Evolutionary conservation across 768 basidiomycete species (phyloP).

Genomic region (Phaeotremella fagi): DNA sequence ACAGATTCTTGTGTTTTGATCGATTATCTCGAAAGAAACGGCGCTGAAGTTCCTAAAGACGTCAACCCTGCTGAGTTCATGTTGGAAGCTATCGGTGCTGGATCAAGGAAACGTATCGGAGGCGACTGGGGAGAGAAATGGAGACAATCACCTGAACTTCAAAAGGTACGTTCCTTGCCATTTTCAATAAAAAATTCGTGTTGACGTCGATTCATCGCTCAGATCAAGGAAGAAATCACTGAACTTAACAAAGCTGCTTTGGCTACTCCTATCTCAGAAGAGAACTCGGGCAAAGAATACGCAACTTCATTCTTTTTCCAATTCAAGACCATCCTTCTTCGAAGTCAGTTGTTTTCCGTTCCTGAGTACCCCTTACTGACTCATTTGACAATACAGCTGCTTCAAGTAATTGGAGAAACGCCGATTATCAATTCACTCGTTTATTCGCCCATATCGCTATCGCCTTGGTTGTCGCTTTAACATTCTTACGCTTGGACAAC

Average conservation of each 20-base stretch:
- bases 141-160: constrained; percentile 64
- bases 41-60: constrained; percentile 60
- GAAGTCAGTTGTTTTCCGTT: constrained; percentile 50
- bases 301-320: constrained; percentile 72
- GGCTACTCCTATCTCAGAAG: constrained; percentile 18
- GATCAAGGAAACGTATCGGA: constrained; percentile 59
- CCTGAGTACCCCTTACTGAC: no score
- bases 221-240: constrained; percentile 52
- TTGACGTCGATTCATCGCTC: no score
- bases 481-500: constrained; percentile 69
- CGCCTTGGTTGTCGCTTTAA: constrained; percentile 58
- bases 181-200: no score
- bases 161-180: no score
- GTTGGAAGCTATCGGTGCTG: constrained; percentile 56
- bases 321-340: constrained; percentile 60
- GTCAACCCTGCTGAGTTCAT: constrained; percentile 74
- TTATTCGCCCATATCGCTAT: constrained; percentile 65
- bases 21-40: constrained; percentile 69
- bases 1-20: constrained; percentile 60
- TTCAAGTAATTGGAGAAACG: constrained; percentile 79
- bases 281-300: constrained; percentile 35
- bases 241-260: constrained; percentile 49
- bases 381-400: no score
- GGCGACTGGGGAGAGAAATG: constrained; percentile 85
- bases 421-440: constrained; percentile 79